phyloP scores from a whole-genome alignment of 2,329 filamentous ascomycete species.

The Penicillium sp. region DNA sequence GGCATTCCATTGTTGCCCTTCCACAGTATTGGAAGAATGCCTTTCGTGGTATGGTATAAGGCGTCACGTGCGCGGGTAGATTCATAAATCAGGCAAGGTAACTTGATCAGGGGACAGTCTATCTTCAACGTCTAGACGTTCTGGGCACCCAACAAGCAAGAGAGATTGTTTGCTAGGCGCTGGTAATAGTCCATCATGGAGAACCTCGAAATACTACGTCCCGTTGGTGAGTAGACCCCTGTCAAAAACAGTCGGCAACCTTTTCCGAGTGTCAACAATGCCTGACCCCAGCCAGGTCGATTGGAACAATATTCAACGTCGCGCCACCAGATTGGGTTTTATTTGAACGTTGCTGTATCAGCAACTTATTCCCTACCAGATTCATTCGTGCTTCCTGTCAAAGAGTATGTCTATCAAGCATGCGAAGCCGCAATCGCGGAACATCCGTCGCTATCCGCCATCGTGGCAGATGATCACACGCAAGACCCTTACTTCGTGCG shows the following conservation, averaged over 20 bases:
- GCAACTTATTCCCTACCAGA: conserved; percentile 37
- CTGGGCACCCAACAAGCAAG: not conserved
- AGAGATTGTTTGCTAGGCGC: not conserved
- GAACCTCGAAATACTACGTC: conserved; percentile 40
- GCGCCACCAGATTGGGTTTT: conserved; percentile 44
- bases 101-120: not conserved
- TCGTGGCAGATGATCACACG: conserved; percentile 42
- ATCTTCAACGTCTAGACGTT: not conserved
- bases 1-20: too few species aligned
- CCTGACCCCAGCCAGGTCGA: conserved; percentile 32
- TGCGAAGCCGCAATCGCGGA: conserved; percentile 36
- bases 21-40: not conserved
- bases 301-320: conserved; percentile 47
- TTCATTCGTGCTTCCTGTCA: conserved; percentile 21
- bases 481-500: conserved; percentile 45
- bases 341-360: conserved; percentile 45
- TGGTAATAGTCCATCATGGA: conserved; percentile 45
- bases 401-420: conserved; percentile 39
- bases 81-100: not conserved
- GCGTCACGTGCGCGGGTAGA: conserved; percentile 7
- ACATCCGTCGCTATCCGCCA: conserved; percentile 45
- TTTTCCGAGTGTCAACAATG: not conserved
- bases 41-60: not conserved
- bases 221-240: conserved; percentile 27
- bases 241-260: not conserved